Percentiles rank a stretch among this genome's conserved stretches.
These are phyloP conservation scores for Blastobotrys indianensis DNA, from an alignment of 1,139 yeast species.

Conservation along the genomic window DNA sequence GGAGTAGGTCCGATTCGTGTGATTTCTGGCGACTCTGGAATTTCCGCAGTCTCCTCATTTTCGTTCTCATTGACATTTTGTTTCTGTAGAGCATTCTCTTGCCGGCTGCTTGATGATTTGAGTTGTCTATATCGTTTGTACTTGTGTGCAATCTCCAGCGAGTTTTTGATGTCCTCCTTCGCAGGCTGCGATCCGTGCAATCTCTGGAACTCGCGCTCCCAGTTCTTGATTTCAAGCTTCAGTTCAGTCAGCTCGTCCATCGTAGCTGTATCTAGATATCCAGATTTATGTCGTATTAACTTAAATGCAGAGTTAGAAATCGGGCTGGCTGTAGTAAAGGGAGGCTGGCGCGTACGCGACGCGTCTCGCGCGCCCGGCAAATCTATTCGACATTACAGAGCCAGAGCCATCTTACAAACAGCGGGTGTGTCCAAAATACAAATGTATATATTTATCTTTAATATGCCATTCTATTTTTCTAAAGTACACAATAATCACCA, in stretches of 20 bases:
- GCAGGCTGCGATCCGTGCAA: slow-evolving; percentile 46
- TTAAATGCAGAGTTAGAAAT: no score
- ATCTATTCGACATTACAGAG: no score
- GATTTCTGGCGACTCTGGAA: not conserved
- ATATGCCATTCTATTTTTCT: no score
- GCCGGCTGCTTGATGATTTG: not conserved
- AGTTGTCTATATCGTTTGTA: slow-evolving; percentile 34
- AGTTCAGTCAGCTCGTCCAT: slow-evolving; percentile 12
- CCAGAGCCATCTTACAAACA: no score
- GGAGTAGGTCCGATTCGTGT: slow-evolving; percentile 69
- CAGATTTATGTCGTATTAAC: no score
- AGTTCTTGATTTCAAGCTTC: slow-evolving; percentile 46
- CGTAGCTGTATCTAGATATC: no score
- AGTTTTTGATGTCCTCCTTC: slow-evolving; percentile 47
- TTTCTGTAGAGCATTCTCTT: not conserved
- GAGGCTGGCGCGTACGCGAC: no score
- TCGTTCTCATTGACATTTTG: slow-evolving; percentile 3
- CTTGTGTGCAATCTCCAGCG: slow-evolving; percentile 37
- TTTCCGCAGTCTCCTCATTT: slow-evolving; percentile 5
- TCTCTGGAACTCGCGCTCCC: slow-evolving; percentile 52
- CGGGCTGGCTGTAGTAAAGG: no score
- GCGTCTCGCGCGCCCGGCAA: no score
- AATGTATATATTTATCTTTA: no score
- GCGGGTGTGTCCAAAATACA: no score
- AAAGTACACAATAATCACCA: slow-evolving; percentile 15